Evolutionary conservation across 1,284 basidiomycete genomes (phyloP), one percentile per base, ranked within the genome.

Genomic region (Xerocomus amazonicus): DNA sequence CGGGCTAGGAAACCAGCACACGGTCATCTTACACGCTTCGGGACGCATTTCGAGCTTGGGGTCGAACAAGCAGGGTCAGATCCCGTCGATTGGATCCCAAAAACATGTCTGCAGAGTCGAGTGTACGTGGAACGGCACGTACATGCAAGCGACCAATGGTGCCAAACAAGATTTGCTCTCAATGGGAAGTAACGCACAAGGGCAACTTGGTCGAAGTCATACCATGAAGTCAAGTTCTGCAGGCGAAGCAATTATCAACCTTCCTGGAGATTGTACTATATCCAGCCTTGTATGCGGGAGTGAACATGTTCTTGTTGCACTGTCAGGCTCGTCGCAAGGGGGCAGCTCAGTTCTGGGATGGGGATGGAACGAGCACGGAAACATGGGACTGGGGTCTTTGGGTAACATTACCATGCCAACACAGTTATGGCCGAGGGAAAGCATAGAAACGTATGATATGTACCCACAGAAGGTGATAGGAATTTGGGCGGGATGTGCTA

Each of bases 341-440:
- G 32, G 46, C 10, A 39, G 43, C 17, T 48, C 80, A 53, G 77
- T 93, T 1, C 88, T 80, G 78, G 86, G 81, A 0, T 95, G 92
- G 86, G 93, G 93, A 0, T 96, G 93, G 93, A 97, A 96, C 66
- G 93, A 97, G 67, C 93, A 96, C 63, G 93, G 93, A 10, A 97
- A 95, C 67, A 74, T 96, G 13, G 92, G 88, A 0, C 61, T 81
- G 26, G 85, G 83, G 0, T 72, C 77, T 45, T 78, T 77, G 4
- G 67, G 74, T 5, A 83, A 90, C 56, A 67, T 76, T 9, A 62
- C 70, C 34, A 36, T 68, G 17, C 82, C 83, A 12, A 56, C 67
- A 3, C 74, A 71, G 47, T 59, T 87, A n/a, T 87, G 81, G 80
- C 77, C 77, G 0, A 52, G 56, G 14, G 38, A 52, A 23, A 49